These are phyloP conservation scores for Salvia miltiorrhiza DNA, from an alignment of 257 asterid species.

Conservation along the genomic window DNA sequence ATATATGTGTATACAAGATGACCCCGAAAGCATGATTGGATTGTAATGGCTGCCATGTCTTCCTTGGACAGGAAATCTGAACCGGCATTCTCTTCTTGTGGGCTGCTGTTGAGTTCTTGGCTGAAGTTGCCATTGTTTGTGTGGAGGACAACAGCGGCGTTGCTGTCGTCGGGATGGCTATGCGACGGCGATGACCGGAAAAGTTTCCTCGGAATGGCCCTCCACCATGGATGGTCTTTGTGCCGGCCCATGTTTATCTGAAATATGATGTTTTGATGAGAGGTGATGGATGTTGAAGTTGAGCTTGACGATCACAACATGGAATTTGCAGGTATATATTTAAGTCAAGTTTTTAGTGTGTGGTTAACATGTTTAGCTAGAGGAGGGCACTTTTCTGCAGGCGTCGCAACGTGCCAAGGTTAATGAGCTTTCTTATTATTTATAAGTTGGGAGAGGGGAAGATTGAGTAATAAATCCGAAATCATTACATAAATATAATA, in stretches of 20 bases:
- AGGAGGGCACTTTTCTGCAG: conserved; percentile 11
- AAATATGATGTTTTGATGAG: no score
- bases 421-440: not conserved
- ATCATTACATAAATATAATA: no score
- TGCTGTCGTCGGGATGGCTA: conserved; percentile 16
- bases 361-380: conserved; percentile 28
- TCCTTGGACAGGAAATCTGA: conserved; percentile 37
- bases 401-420: conserved; percentile 28
- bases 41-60: conserved; percentile 64
- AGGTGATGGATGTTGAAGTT: no score
- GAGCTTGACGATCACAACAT: not conserved
- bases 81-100: not conserved
- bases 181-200: conserved; percentile 30
- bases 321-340: conserved; percentile 1
- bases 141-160: conserved; percentile 29
- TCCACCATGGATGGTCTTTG: conserved; percentile 34
- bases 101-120: conserved; percentile 28
- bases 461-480: no score
- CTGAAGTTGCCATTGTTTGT: conserved; percentile 36
- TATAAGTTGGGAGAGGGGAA: no score
- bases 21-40: conserved; percentile 67
- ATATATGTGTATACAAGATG: conserved; percentile 45
- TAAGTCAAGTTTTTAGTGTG: conserved; percentile 9
- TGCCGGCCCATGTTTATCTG: conserved; percentile 9
- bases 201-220: conserved; percentile 35